Evolutionary conservation across 1,284 basidiomycete genomes (phyloP).

Genomic region (Earliella scabrosa): DNA sequence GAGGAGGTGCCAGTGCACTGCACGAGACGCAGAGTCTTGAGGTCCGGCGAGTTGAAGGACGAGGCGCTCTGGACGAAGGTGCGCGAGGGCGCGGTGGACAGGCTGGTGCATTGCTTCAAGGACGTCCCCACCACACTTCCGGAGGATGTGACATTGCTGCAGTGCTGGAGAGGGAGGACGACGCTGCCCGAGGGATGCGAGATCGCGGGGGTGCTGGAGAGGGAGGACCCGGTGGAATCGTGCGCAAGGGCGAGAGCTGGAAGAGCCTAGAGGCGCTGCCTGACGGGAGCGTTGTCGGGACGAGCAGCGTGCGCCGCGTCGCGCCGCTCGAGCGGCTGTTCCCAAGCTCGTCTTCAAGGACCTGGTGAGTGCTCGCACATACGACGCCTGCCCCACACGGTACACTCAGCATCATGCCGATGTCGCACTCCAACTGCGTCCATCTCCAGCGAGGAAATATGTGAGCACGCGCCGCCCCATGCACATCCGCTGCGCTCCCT

Average conservation of each 20-base stretch:
- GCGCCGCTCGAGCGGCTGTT: slow-evolving; percentile 88
- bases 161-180: slow-evolving; percentile 80
- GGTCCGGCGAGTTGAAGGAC: too few relatives aligned
- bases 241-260: slow-evolving; percentile 80
- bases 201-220: slow-evolving; percentile 84
- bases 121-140: slow-evolving; percentile 93
- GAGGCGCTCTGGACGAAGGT: slow-evolving; percentile 89
- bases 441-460: slow-evolving; percentile 73
- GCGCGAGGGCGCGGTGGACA: slow-evolving; percentile 76
- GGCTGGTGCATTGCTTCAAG: slow-evolving; percentile 94
- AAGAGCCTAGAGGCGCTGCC: slow-evolving; percentile 86
- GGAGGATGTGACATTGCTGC: slow-evolving; percentile 84
- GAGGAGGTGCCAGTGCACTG: too few relatives aligned
- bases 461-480: slow-evolving; percentile 48
- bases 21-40: too few relatives aligned
- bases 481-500: slow-evolving; percentile 1
- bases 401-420: not conserved
- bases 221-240: slow-evolving; percentile 94
- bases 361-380: slow-evolving; percentile 64
- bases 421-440: not conserved
- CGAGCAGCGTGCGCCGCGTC: slow-evolving; percentile 91
- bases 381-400: not conserved
- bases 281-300: slow-evolving; percentile 89
- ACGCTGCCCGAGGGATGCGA: too few relatives aligned
- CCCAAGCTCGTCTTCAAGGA: slow-evolving; percentile 87